These are phyloP conservation scores for Psilocybe azurescens DNA, from an alignment of 768 basidiomycete species.

Conservation along the genomic window DNA sequence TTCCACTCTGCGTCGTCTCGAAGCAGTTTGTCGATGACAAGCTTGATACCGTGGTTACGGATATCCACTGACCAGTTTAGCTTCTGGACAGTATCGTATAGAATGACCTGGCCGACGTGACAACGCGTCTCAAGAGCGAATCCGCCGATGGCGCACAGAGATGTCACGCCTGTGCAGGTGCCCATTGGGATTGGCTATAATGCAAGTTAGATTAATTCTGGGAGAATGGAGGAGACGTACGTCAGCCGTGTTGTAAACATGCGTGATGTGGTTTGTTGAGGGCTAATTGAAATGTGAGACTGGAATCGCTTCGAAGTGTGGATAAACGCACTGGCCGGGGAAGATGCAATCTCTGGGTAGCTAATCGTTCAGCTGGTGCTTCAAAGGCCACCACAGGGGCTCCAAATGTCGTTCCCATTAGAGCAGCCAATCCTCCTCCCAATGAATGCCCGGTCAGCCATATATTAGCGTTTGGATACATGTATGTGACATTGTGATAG, in stretches of 20 bases:
- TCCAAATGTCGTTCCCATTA: slow-evolving; percentile 92
- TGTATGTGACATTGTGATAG: slow-evolving; percentile 89
- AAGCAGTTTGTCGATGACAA: slow-evolving; percentile 59
- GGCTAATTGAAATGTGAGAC: slow-evolving; percentile 47
- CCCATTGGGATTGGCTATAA: slow-evolving; percentile 87
- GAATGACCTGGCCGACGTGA: slow-evolving; percentile 82
- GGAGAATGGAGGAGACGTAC: slow-evolving; percentile 32
- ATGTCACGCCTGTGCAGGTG: slow-evolving; percentile 72
- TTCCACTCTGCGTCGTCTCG: slow-evolving; percentile 29
- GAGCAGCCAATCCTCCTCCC: slow-evolving; percentile 84
- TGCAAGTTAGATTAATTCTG: slow-evolving; percentile 1
- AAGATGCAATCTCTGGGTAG: slow-evolving; percentile 82
- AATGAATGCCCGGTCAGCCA: slow-evolving; percentile 88
- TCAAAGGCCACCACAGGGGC: slow-evolving; percentile 91
- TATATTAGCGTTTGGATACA: slow-evolving; percentile 90
- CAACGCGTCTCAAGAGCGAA: slow-evolving; percentile 91
- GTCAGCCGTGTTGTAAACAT: slow-evolving; percentile 93
- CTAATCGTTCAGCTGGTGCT: slow-evolving; percentile 74
- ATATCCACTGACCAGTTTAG: slow-evolving; percentile 81
- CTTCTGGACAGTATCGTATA: slow-evolving; percentile 86
- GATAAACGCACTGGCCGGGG: slow-evolving; percentile 74
- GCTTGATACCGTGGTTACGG: slow-evolving; percentile 72
- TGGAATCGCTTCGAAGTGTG: not conserved
- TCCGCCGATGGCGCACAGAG: slow-evolving; percentile 59
- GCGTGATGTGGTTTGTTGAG: slow-evolving; percentile 76